Base-by-base conservation (phyloP, 1,284 basidiomycete genomes). In the Retiboletus flavoniger region DNA sequence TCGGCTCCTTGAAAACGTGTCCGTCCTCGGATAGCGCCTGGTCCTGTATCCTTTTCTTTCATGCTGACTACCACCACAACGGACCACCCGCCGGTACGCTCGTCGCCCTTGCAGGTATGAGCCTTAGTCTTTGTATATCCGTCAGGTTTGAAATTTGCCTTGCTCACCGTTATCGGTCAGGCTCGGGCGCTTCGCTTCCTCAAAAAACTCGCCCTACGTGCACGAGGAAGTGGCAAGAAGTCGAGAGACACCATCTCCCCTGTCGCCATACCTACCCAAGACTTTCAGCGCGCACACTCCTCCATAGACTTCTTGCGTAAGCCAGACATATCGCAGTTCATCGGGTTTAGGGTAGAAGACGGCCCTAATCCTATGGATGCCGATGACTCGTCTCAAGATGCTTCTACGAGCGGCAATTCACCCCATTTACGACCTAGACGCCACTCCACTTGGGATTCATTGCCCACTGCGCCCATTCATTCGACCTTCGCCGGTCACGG, bases 301-400 rank as follows among this genome's bases (percentile, higher is more conserved):
- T 72, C 72, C 28, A 59, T 69, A 50, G 71, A 72, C 53, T 42
- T 69, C 39, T 56, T 60, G 56, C 67, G 57, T 50, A 80, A 79
- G 60, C 77, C 78, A 8, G 78, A 71, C 64, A 72, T 79, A 67
- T 76, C 78, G 32, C 76, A 72, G 1, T 60, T 73, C 56, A 67
- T 78, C 40, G 68, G 66, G 17, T 61, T 76, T 42, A 65, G 63
- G 64, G 58, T 54, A 39, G 63, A 66, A 32, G 65, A 70, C 50
- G 61, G 61, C 36, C 61, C 64, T 49, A 65, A 54, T 55, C 56
- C 55, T 44, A 68, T 59, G 60, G 71, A 71, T 40, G 61, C 66
- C 26, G 67, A 67, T 50, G 66, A 68, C 54, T 72, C 70, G n/a
- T 68, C 70, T n/a, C 66, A 65, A 50, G 69, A 67, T 17, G 66